Evolutionary conservation across 768 basidiomycete genomes (phyloP).

Genomic region (Pisolithus marmoratus): DNA sequence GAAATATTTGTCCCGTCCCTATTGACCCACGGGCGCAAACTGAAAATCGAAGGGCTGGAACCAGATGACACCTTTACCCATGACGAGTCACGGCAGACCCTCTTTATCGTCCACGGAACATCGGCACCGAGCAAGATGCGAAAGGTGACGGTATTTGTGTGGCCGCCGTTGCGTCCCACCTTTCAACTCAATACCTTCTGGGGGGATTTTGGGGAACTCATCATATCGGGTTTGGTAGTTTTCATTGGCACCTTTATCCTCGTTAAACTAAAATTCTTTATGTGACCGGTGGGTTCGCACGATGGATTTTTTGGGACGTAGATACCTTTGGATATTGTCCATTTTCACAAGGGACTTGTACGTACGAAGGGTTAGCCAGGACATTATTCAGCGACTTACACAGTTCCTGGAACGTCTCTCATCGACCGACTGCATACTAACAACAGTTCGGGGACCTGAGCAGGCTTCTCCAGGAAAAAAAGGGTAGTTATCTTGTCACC

Average conservation of each 20-base stretch:
- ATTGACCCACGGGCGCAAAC: slow-evolving; percentile 49
- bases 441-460: too few species aligned
- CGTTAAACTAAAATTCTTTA: slow-evolving; percentile 22
- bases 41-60: slow-evolving; percentile 54
- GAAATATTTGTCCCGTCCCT: slow-evolving; percentile 75
- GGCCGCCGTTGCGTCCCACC: slow-evolving; percentile 43
- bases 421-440: too few species aligned
- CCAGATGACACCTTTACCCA: slow-evolving; percentile 48
- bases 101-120: slow-evolving; percentile 54
- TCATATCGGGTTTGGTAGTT: slow-evolving; percentile 27
- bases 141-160: slow-evolving; percentile 48
- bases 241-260: slow-evolving; percentile 27
- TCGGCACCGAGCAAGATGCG: slow-evolving; percentile 42
- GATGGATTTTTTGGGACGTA: not conserved
- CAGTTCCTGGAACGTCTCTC: too few species aligned
- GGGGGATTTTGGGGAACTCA: slow-evolving; percentile 45
- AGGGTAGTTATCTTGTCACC: too few species aligned
- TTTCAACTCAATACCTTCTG: slow-evolving; percentile 62
- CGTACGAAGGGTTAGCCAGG: too few species aligned
- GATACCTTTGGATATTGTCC: not conserved
- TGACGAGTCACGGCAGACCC: slow-evolving; percentile 65
- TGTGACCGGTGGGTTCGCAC: slow-evolving; percentile 11
- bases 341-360: too few species aligned
- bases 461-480: too few species aligned
- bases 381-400: too few species aligned